Evolutionary conservation across 1,284 basidiomycete species (phyloP).

Genomic region (Spongiforma sp.): DNA sequence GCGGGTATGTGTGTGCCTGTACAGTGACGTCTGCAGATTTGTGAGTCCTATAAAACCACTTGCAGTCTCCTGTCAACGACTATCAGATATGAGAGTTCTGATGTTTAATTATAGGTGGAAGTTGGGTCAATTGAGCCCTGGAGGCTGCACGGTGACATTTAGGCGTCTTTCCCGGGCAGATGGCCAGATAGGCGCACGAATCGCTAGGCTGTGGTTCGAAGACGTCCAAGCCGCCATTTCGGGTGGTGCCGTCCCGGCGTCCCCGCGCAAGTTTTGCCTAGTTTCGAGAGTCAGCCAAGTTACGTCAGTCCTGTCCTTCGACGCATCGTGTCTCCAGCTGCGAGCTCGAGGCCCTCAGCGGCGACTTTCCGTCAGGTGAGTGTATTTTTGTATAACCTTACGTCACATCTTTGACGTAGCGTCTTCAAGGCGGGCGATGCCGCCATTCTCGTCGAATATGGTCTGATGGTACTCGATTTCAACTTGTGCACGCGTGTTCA

Average conservation of each 20-base stretch:
- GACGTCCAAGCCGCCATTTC: conserved; percentile 25
- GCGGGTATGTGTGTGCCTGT: conserved; percentile 63
- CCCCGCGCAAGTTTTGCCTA: not conserved
- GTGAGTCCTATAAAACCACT: conserved; percentile 38
- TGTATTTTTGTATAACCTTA: not conserved
- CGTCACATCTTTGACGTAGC: not conserved
- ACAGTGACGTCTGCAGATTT: conserved; percentile 56
- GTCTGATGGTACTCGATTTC: conserved; percentile 55
- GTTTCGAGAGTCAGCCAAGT: not conserved
- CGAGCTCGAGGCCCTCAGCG: conserved; percentile 27
- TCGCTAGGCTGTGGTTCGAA: conserved; percentile 38
- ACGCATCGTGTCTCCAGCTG: conserved; percentile 7
- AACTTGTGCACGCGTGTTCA: conserved; percentile 58
- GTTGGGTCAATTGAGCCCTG: conserved; percentile 63
- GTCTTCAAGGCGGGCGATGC: conserved; percentile 56
- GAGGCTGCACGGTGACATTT: conserved; percentile 56
- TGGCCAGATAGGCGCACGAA: conserved; percentile 36
- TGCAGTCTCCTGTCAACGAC: not conserved
- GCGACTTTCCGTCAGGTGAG: conserved; percentile 53
- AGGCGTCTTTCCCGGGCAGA: conserved; percentile 49
- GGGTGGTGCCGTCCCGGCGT: not conserved
- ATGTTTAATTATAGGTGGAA: conserved; percentile 70
- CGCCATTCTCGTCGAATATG: conserved; percentile 64
- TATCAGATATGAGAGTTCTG: too few relatives aligned
- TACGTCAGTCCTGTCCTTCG: conserved; percentile 18